phyloP scores from a whole-genome alignment of 2,329 filamentous ascomycete genomes.

The Xylariaceae sp. region DNA sequence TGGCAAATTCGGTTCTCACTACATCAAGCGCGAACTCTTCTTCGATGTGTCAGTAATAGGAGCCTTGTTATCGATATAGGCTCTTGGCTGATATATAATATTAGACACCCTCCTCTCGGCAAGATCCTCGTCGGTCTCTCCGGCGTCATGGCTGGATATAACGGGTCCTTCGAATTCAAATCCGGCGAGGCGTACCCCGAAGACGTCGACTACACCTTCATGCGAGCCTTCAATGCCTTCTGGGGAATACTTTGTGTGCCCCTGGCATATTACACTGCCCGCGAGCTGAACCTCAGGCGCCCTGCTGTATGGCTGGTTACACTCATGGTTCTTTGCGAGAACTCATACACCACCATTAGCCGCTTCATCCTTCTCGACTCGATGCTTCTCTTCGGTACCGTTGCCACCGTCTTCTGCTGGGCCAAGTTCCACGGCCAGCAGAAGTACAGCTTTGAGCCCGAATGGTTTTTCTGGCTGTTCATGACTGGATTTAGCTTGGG shows the following conservation, averaged over 20 bases:
- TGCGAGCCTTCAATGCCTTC: conserved; percentile 94
- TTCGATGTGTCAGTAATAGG: conserved; percentile 72
- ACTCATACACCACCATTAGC: conserved; percentile 98
- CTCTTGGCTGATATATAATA: too few species aligned
- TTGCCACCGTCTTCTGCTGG: conserved; percentile 95
- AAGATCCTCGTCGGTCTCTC: conserved; percentile 98
- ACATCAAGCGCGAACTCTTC: conserved; percentile 98
- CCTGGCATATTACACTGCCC: conserved; percentile 90
- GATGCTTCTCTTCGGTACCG: conserved; percentile 98
- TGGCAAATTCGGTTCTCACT: conserved; percentile 97
- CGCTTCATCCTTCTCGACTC: conserved; percentile 97
- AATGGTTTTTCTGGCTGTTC: conserved; percentile 95
- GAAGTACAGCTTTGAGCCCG: conserved; percentile 76
- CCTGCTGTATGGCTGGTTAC: conserved; percentile 93
- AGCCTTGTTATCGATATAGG: too few species aligned
- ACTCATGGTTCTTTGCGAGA: conserved; percentile 96
- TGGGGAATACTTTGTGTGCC: conserved; percentile 93
- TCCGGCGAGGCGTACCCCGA: conserved; percentile 93
- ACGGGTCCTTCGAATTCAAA: conserved; percentile 99
- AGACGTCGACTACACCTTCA: conserved; percentile 95
- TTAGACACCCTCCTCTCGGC: conserved; percentile 74
- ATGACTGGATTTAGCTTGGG: conserved; percentile 93
- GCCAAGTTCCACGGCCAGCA: conserved; percentile 90
- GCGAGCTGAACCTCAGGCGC: conserved; percentile 80
- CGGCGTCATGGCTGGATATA: conserved; percentile 94